Evolutionary conservation across 352 stramenopile genomes (phyloP).

Genomic region (Blastocystis sp.): DNA sequence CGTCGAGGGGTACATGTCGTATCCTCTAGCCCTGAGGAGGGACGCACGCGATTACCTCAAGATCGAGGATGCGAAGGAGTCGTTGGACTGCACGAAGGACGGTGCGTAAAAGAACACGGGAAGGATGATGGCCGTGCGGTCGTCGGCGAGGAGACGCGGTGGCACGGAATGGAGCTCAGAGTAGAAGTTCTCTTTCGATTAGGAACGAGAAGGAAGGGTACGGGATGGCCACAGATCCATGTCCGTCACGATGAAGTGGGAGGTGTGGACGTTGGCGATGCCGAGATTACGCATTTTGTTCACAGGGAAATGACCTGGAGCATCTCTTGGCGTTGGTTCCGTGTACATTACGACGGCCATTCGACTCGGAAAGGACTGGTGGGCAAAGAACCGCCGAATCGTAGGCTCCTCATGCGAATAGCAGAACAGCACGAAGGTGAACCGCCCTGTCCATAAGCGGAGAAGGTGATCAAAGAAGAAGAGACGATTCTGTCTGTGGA

Average conservation of each 20-base stretch:
- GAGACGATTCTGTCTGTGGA: neutral
- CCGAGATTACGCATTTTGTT: conserved; percentile 40
- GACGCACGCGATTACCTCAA: neutral
- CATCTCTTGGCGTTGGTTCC: neutral
- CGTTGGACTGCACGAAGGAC: neutral
- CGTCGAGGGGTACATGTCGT: neutral
- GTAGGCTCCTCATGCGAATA: neutral
- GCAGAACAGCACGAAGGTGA: conserved; percentile 16
- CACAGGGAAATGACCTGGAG: neutral
- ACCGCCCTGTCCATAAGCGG: neutral
- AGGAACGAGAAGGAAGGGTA: neutral
- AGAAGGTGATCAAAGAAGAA: conserved; percentile 17
- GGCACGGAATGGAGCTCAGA: neutral
- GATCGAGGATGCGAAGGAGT: neutral
- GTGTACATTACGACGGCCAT: neutral
- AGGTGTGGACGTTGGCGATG: conserved; percentile 29
- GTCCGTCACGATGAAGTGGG: conserved; percentile 31
- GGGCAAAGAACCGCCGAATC: neutral
- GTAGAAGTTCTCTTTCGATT: neutral
- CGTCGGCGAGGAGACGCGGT: neutral
- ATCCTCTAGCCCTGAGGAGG: neutral
- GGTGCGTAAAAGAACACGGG: conserved; percentile 25
- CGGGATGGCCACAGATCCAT: conserved; percentile 69
- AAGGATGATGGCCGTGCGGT: neutral
- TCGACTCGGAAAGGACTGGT: neutral